A percentile compares a stretch with the other conserved stretches of the same genome.
Conservation (phyloP, 2,329 filamentous ascomycete species). For the Diaporthe velutina region DNA sequence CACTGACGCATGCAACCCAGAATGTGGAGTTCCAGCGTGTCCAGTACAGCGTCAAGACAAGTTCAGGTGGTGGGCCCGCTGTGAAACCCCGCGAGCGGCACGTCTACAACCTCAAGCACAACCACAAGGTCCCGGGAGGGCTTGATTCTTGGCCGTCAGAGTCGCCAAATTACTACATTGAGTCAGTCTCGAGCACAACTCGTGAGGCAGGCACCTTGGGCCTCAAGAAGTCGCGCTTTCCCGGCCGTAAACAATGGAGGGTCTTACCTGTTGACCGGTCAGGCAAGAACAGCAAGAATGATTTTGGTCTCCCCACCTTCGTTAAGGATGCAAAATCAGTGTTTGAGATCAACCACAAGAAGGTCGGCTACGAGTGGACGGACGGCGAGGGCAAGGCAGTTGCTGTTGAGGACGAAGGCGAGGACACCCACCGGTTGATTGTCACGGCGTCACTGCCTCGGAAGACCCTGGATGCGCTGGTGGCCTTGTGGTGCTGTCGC, state of each 20-base stretch:
- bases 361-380: constrained; percentile 11
- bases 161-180: constrained; percentile 42
- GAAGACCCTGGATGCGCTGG: constrained; percentile 36
- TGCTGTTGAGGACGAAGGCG: constrained; percentile 29
- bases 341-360: constrained; percentile 31
- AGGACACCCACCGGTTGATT: constrained; percentile 17
- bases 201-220: constrained; percentile 34
- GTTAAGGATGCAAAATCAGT: constrained; percentile 27
- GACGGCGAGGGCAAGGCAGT: constrained; percentile 29
- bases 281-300: constrained; percentile 30
- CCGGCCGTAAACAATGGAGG: constrained; percentile 34
- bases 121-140: neutral
- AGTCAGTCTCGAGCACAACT: constrained; percentile 36
- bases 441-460: constrained; percentile 34
- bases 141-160: constrained; percentile 38
- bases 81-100: constrained; percentile 39
- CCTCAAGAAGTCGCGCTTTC: constrained; percentile 36
- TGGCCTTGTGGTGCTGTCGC: constrained; percentile 39
- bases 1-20: constrained; percentile 40
- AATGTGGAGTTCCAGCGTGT: constrained; percentile 44
- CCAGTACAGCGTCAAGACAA: constrained; percentile 41
- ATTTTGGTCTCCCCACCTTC: constrained; percentile 26
- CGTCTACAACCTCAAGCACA: constrained; percentile 44
- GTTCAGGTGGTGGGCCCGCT: constrained; percentile 38
- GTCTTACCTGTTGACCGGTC: constrained; percentile 37